Base-by-base conservation (phyloP, 1,284 basidiomycete species). In the Puccinia hordei region DNA sequence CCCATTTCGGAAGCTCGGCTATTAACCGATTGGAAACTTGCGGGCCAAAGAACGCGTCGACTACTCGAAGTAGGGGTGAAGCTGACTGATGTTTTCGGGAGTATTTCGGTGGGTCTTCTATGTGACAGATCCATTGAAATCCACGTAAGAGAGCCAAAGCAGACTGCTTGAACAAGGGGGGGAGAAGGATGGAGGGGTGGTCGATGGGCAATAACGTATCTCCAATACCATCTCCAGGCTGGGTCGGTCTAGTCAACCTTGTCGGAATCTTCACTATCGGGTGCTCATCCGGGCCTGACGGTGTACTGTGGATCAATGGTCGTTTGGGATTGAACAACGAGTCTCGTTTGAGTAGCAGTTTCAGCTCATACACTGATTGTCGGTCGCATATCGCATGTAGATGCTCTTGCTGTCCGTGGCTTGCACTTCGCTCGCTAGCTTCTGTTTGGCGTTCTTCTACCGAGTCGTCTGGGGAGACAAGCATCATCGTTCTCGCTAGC, bases 331-430 rank as follows among this genome's bases (percentile, higher is more conserved):
- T 27, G 38, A 63, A 76, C 22, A 76, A n/a, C 49, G 30, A 27
- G 49, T 24, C 30, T 24, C 65, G 74, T n/a, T 76, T 76, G 44
- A 76, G 49, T 1, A 76, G 27, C n/a, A 66, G 51, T 24, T 76
- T 76, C 12, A 66, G 49, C 46, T 24, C 41, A 33, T 76, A 55
- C 17, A 55, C 74, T 22, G 74, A 66, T 19, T 38, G 24, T 22
- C 57, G 61, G 2, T 10, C 46, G 24, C 74, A 76, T 8, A 76
- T 49, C 27, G 74, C 74, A 44, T 76, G 38, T n/a, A 75, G 55
- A 2, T 30, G 30, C 30, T 35, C 30, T 4, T 61, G 1, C 30
- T 27, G 13, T 61, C 12, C 59, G 55, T 24, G 13, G 59, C 15
- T 61, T 6, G 12, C 27, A 9, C 30, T 35, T 35, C 30, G 33